These are phyloP conservation scores for Epichloe coenophiala DNA, from an alignment of 2,329 filamentous ascomycete species.

Conservation along the genomic window DNA sequence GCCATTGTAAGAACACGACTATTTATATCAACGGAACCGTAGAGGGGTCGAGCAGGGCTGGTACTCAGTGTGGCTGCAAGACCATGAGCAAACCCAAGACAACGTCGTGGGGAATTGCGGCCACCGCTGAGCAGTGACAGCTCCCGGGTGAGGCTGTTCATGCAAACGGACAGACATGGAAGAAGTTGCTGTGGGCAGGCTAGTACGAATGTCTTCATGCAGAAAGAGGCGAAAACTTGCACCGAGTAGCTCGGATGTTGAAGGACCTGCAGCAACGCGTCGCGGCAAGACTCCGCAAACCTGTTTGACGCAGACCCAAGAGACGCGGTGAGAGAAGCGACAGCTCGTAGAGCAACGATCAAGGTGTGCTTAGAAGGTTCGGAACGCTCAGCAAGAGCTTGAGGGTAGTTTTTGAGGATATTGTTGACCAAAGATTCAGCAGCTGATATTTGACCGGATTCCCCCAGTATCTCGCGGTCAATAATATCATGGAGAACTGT, in stretches of 20 bases:
- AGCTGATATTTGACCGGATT: conserved; percentile 75
- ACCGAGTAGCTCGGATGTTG: conserved; percentile 95
- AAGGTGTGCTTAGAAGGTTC: conserved; percentile 83
- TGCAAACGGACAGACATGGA: conserved; percentile 83
- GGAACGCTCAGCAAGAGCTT: conserved; percentile 70
- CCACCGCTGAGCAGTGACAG: conserved; percentile 62
- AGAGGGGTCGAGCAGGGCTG: conserved; percentile 74
- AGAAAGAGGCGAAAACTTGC: conserved; percentile 77
- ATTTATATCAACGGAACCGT: conserved; percentile 92
- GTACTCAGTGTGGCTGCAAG: conserved; percentile 84
- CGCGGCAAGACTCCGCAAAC: conserved; percentile 72
- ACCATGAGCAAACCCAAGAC: conserved; percentile 83
- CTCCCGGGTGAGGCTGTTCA: conserved; percentile 88
- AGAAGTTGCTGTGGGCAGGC: conserved; percentile 87
- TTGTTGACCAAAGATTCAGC: conserved; percentile 74
- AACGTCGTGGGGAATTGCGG: conserved; percentile 67
- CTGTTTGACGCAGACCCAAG: conserved; percentile 70
- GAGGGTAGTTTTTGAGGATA: conserved; percentile 86
- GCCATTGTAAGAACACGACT: conserved; percentile 83
- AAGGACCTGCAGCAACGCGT: conserved; percentile 77
- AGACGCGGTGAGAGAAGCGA: conserved; percentile 64
- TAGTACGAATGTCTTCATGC: conserved; percentile 73
- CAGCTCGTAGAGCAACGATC: conserved; percentile 62
- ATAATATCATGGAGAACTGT: conserved; percentile 75
- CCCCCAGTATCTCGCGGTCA: conserved; percentile 68